Conservation (phyloP, 345 rosid species). For the Garcia nutans region DNA sequence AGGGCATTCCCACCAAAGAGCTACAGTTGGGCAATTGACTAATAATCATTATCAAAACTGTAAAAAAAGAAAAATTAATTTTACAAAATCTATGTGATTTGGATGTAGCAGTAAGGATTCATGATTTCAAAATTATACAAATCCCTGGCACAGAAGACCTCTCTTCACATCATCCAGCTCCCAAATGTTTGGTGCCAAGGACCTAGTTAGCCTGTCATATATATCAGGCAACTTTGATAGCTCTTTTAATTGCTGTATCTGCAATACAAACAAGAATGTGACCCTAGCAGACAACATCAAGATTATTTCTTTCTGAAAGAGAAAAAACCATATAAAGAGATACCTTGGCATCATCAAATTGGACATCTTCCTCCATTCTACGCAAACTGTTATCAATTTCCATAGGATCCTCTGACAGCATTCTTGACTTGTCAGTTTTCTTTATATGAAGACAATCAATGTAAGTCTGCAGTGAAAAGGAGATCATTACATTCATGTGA, state of each 20-base stretch:
- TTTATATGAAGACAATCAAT: conserved; percentile 92
- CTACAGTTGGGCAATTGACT: conserved; percentile 17
- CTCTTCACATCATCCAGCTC: conserved; percentile 94
- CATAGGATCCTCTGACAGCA: conserved; percentile 73
- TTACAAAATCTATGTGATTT: not conserved
- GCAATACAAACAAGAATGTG: conserved; percentile 22
- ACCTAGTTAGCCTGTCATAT: conserved; percentile 76
- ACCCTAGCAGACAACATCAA: conserved; percentile 2
- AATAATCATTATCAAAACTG: conserved; percentile 17
- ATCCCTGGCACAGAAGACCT: conserved; percentile 94
- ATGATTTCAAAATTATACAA: not conserved
- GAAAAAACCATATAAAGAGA: not conserved
- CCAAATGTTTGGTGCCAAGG: conserved; percentile 92
- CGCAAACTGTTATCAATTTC: conserved; percentile 62
- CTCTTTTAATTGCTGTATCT: conserved; percentile 69
- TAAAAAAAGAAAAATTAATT: not conserved
- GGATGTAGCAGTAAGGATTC: not conserved
- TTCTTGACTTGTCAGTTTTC: conserved; percentile 78
- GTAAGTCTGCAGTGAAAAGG: conserved; percentile 58
- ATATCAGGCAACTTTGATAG: conserved; percentile 72
- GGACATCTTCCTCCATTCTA: conserved; percentile 60
- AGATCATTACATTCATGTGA: conserved; percentile 11
- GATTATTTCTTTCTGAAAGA: not conserved
- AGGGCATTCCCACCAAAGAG: too few relatives aligned
- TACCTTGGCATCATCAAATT: conserved; percentile 72